Evolutionary conservation across 2,329 filamentous ascomycete species (phyloP).

Genomic region (Cordyceps pruinosa): DNA sequence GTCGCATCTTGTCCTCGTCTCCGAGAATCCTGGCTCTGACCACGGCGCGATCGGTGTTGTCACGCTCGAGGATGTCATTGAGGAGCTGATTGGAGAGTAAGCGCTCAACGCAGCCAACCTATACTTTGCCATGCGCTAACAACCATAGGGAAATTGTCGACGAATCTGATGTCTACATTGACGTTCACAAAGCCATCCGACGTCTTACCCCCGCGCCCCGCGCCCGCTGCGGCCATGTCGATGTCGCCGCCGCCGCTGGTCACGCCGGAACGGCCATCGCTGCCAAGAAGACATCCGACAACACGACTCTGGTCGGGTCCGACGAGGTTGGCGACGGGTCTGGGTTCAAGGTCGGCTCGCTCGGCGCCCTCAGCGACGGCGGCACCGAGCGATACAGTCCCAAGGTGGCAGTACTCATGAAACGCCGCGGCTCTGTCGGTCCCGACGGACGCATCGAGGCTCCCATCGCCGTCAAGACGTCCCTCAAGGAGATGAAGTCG

Average conservation of each 20-base stretch:
- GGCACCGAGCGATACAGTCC: conserved; percentile 36
- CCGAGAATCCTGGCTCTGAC: conserved; percentile 81
- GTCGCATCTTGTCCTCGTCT: conserved; percentile 96
- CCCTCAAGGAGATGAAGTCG: conserved; percentile 55
- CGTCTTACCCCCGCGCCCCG: conserved; percentile 80
- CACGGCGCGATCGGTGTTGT: conserved; percentile 88
- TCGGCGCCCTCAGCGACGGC: conserved; percentile 31
- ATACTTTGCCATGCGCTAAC: conserved; percentile 16
- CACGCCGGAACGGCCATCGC: conserved; percentile 25
- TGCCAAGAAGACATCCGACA: conserved; percentile 25
- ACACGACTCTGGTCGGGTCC: conserved; percentile 30
- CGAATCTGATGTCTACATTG: conserved; percentile 95
- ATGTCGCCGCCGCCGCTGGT: conserved; percentile 24
- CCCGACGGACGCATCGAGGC: conserved; percentile 43
- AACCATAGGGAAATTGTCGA: conserved; percentile 85
- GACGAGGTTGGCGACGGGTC: conserved; percentile 34
- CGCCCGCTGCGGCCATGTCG: conserved; percentile 46
- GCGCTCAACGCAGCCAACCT: conserved; percentile 29
- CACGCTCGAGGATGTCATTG: conserved; percentile 95
- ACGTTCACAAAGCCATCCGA: conserved; percentile 95
- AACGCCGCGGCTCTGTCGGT: conserved; percentile 50
- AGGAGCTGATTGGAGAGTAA: conserved; percentile 95
- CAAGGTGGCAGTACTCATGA: conserved; percentile 51
- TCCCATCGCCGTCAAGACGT: conserved; percentile 51
- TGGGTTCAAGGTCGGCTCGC: conserved; percentile 27